Percentiles rank a stretch among this genome's conserved stretches.
phyloP scores from a whole-genome alignment of 352 stramenopile species.

The Ophiocytium majus region DNA sequence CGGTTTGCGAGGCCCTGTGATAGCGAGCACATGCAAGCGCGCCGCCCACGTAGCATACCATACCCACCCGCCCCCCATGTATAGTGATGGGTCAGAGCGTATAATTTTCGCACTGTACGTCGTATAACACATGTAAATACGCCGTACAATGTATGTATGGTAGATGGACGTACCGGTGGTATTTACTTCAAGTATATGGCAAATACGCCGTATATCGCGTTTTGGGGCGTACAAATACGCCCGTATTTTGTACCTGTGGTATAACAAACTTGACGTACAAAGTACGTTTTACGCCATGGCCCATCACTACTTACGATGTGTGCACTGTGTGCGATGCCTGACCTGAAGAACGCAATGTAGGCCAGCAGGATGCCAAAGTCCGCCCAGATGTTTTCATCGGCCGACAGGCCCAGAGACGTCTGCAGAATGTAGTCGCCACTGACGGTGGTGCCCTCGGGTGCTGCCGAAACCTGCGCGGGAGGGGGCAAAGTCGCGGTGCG shows the following conservation, averaged over 20 bases:
- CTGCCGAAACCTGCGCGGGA: background rate
- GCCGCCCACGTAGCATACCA: too few relatives aligned
- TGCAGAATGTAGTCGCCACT: conserved; percentile 17
- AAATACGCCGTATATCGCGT: too few relatives aligned
- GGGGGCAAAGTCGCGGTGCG: too few relatives aligned
- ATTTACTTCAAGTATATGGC: background rate
- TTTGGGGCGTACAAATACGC: too few relatives aligned
- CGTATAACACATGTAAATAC: too few relatives aligned
- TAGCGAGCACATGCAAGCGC: too few relatives aligned
- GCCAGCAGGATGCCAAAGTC: background rate
- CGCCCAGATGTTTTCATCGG: conserved; percentile 6
- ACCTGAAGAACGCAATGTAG: conserved; percentile 12
- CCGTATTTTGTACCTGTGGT: background rate
- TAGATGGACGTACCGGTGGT: background rate
- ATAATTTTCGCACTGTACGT: too few relatives aligned
- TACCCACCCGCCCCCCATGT: too few relatives aligned
- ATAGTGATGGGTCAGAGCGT: too few relatives aligned
- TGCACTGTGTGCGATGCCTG: background rate
- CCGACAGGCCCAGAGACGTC: background rate
- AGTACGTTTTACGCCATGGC: background rate
- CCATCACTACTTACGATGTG: background rate
- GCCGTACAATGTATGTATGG: too few relatives aligned
- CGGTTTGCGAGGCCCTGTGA: too few relatives aligned
- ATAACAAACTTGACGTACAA: background rate
- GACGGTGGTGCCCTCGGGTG: background rate